Evolutionary conservation across 257 asterid genomes (phyloP).

Genomic region (Solanum lycopersicoides): DNA sequence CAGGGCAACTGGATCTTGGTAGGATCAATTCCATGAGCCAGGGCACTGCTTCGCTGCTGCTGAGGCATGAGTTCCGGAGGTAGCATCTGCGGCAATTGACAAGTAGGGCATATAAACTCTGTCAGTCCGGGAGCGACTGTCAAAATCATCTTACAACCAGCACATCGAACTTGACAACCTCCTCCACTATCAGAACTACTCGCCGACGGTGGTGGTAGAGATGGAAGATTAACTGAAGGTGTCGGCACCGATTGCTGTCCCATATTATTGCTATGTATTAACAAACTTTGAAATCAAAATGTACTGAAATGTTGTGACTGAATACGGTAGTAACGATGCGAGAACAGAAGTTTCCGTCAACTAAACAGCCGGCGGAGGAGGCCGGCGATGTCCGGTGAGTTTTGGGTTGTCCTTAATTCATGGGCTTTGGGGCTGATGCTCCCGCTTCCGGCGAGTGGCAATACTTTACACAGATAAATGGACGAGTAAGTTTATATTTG

Average conservation of each 20-base stretch:
- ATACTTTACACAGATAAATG: background rate
- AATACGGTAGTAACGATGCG: background rate
- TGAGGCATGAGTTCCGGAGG: constrained; percentile 80
- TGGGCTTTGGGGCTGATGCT: background rate
- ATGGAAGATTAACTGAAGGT: constrained; percentile 39
- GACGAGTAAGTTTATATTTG: background rate
- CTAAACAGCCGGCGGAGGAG: background rate
- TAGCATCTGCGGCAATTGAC: constrained; percentile 92
- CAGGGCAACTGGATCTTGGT: constrained; percentile 96
- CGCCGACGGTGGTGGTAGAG: constrained; percentile 16
- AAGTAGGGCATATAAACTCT: constrained; percentile 90
- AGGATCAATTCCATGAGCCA: constrained; percentile 90
- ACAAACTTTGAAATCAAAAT: background rate
- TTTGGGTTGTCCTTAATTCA: background rate
- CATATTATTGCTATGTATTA: constrained; percentile 13
- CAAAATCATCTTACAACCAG: constrained; percentile 85
- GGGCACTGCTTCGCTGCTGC: constrained; percentile 30
- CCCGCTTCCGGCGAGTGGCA: background rate
- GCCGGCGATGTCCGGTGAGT: background rate
- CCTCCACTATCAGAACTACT: constrained; percentile 17
- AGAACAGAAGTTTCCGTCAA: background rate
- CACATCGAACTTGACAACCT: constrained; percentile 90
- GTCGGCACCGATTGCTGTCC: constrained; percentile 79
- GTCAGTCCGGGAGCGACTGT: constrained; percentile 61
- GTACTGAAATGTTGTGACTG: background rate